Evolutionary conservation across 768 basidiomycete genomes (phyloP).

Genomic region (Lenzites betulinus): DNA sequence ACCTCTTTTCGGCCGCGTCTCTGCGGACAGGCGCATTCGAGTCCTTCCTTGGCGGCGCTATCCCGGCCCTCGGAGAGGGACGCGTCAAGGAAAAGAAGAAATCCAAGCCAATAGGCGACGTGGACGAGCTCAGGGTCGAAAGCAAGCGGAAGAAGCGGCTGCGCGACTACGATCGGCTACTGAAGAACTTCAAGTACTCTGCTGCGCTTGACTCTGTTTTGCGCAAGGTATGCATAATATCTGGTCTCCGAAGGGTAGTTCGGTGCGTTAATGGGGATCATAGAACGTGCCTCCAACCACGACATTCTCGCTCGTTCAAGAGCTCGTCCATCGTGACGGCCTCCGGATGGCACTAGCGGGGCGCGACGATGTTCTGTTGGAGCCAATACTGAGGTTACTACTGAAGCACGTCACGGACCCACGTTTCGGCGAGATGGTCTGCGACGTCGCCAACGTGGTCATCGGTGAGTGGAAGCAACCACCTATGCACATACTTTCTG

Average conservation of each 20-base stretch:
- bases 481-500: not conserved
- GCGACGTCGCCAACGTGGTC: conserved; percentile 76
- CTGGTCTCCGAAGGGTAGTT: not conserved
- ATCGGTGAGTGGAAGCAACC: conserved; percentile 60
- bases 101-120: conserved; percentile 56
- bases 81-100: conserved; percentile 50
- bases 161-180: conserved; percentile 83
- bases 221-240: conserved; percentile 59
- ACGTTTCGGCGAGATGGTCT: conserved; percentile 88
- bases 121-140: conserved; percentile 79
- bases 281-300: conserved; percentile 84
- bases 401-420: conserved; percentile 86
- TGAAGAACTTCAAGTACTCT: conserved; percentile 93
- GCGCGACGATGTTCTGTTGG: conserved; percentile 90
- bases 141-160: conserved; percentile 68
- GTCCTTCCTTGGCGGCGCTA: conserved; percentile 58
- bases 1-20: conserved; percentile 38
- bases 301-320: conserved; percentile 89
- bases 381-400: conserved; percentile 86
- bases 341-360: conserved; percentile 83
- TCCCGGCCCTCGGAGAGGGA: conserved; percentile 59
- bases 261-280: not conserved
- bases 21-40: conserved; percentile 64
- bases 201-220: conserved; percentile 93
- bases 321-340: conserved; percentile 90